Percentiles rank a stretch among this genome's conserved stretches.
These are phyloP conservation scores for Chalciporus sphaerocephalus DNA, from an alignment of 768 basidiomycete species.

Conservation along the genomic window DNA sequence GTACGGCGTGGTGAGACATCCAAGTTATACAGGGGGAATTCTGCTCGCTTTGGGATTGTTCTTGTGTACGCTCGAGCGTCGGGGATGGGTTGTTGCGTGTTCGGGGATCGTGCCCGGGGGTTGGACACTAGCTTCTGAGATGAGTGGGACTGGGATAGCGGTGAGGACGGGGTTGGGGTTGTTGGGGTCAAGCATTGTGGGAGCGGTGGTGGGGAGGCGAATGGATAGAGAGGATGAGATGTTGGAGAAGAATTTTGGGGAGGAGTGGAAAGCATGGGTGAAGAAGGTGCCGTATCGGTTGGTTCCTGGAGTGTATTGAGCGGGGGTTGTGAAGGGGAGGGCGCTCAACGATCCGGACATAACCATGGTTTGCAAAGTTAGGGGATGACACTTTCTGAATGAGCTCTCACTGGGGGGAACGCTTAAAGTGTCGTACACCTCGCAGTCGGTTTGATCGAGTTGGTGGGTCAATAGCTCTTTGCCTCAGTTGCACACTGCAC, in stretches of 20 bases:
- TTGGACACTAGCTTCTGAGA: not conserved
- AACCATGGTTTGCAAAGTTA: too few species aligned
- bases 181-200: accelerated
- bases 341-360: too few species aligned
- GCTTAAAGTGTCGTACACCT: too few species aligned
- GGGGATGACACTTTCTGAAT: too few species aligned
- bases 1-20: slow-evolving; percentile 31
- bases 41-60: not conserved
- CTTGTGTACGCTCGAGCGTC: slow-evolving; percentile 6
- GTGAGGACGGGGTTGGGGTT: not conserved
- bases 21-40: slow-evolving; percentile 19
- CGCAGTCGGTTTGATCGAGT: too few species aligned
- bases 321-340: too few species aligned
- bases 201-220: slow-evolving; percentile 1
- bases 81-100: slow-evolving; percentile 3
- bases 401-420: too few species aligned
- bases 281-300: slow-evolving; percentile 21
- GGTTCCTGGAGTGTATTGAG: slow-evolving; percentile 21
- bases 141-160: not conserved
- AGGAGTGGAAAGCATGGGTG: slow-evolving; percentile 24
- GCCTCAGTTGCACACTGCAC: too few species aligned
- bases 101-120: not conserved
- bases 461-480: too few species aligned
- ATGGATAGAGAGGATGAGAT: slow-evolving; percentile 28
- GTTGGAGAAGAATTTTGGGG: slow-evolving; percentile 26